Percentiles rank a stretch among this genome's conserved stretches.
Evolutionary conservation across 805 yeast genomes (phyloP).

Genomic region (Spathaspora sp.): DNA sequence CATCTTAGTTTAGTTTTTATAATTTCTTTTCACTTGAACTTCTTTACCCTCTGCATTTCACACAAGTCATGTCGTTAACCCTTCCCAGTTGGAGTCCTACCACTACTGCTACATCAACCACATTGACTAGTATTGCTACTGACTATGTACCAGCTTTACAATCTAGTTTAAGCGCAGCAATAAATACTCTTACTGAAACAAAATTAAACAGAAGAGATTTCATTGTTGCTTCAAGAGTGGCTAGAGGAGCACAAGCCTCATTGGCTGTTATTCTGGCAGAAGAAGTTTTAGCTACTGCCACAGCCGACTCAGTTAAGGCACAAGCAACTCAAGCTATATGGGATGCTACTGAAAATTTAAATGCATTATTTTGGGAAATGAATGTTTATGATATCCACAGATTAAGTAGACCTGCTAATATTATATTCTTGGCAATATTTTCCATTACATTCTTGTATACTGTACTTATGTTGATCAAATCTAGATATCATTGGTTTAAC

Average conservation of each 20-base stretch:
- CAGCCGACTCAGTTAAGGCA: conserved; percentile 19
- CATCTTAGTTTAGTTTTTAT: neutral
- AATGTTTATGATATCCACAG: conserved; percentile 27
- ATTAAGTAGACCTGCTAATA: conserved; percentile 26
- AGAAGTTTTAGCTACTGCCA: conserved; percentile 33
- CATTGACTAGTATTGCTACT: conserved; percentile 21
- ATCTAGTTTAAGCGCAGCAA: conserved; percentile 15
- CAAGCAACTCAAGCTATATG: conserved; percentile 29
- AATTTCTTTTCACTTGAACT: neutral
- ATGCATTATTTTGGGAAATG: conserved; percentile 20
- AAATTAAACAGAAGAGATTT: conserved; percentile 10
- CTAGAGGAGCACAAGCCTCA: conserved; percentile 33
- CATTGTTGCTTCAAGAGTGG: conserved; percentile 15
- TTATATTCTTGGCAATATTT: conserved; percentile 24
- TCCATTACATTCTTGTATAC: conserved; percentile 17
- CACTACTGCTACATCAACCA: conserved; percentile 23
- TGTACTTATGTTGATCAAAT: conserved; percentile 19
- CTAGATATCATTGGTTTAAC: conserved; percentile 35
- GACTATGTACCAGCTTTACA: conserved; percentile 20
- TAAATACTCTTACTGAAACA: conserved; percentile 2
- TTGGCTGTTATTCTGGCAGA: conserved; percentile 27
- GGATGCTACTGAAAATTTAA: conserved; percentile 25
- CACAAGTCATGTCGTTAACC: conserved; percentile 6
- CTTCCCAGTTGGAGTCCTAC: conserved; percentile 22
- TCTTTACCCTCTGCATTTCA: neutral